Conservation (phyloP, 2,329 filamentous ascomycete species). For the Xylaria multiplex region DNA sequence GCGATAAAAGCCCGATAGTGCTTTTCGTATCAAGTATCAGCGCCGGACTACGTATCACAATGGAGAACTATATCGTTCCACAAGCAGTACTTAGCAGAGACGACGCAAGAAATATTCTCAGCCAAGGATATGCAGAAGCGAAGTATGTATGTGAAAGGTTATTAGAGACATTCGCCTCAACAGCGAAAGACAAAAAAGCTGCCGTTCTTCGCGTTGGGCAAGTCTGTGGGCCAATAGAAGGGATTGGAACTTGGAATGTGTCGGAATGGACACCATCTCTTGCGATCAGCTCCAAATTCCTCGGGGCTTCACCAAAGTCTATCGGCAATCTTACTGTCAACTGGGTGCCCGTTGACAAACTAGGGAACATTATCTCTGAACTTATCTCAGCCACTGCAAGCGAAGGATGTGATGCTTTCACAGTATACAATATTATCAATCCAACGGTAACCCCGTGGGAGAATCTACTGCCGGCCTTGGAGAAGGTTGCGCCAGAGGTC, state of each 20-base stretch:
- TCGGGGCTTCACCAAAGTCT: conserved; percentile 31
- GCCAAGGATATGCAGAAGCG: conserved; percentile 44
- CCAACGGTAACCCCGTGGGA: conserved; percentile 21
- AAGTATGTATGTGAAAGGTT: conserved; percentile 45
- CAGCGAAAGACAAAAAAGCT: not conserved
- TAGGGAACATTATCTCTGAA: conserved; percentile 35
- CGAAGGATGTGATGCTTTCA: not conserved
- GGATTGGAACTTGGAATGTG: conserved; percentile 36
- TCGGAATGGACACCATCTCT: conserved; percentile 40
- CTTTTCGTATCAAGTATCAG: conserved; percentile 45
- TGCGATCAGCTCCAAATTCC: conserved; percentile 40
- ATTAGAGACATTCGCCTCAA: conserved; percentile 34
- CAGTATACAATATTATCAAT: conserved; percentile 26
- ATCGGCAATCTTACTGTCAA: conserved; percentile 34
- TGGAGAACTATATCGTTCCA: conserved; percentile 27
- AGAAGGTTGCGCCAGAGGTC: conserved; percentile 6
- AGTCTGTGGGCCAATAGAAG: conserved; percentile 39
- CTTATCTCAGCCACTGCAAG: conserved; percentile 5
- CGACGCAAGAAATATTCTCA: conserved; percentile 25
- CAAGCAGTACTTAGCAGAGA: conserved; percentile 39
- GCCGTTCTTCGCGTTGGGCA: conserved; percentile 39
- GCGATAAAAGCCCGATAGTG: conserved; percentile 26
- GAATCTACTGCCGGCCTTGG: conserved; percentile 10
- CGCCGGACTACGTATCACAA: conserved; percentile 34
- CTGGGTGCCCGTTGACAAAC: conserved; percentile 40